Base-by-base conservation (phyloP, 345 rosid species). In the Linum lewisii region DNA sequence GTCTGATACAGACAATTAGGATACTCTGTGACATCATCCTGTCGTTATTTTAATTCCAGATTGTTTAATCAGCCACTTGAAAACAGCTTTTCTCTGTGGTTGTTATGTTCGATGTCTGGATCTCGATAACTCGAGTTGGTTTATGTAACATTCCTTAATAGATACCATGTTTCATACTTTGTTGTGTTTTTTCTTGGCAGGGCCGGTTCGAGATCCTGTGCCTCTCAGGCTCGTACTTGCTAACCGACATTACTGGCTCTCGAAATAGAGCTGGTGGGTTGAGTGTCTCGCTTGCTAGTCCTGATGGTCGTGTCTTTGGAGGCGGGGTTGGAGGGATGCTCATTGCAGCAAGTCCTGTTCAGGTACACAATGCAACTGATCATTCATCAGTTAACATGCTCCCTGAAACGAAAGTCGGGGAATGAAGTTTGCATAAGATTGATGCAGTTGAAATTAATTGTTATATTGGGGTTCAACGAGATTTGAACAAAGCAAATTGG, bases 271-370 rank as follows among this genome's bases (percentile, higher is more conserved):
- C 76, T 61, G 99, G 92, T 55, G 86, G 86, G 65, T 71, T 93
- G 32, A 87, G 90, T 66, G 88, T 87, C 64, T 89, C 94, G 21
- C 88, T 93, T 59, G 97, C 97, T 54, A 85, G 95, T 67, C 92
- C 97, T 0, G 95, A 89, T 64, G 99, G 99, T 13, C 92, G 82
- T 21, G 92, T 93, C 67, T 81, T 93, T 62, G 99, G 99, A 18
- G 99, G 99, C 64, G 88, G 86, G 26, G 87, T 89, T 51, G 88
- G 94, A 20, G 99, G 95, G 47, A 74, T 87, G 78, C 94, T 93
- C 51, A 83, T 89, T 62, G 97, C 99, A 20, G 97, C 91, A 32
- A 81, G 83, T 63, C 84, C 86, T 57, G 91, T 89, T 73, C 99
- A 93, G 95, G 97, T 88, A 66, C 61, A 37, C 50, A 7, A 51